Conservation (phyloP, 139 green algal genomes). For the Coelastrella sp. region DNA sequence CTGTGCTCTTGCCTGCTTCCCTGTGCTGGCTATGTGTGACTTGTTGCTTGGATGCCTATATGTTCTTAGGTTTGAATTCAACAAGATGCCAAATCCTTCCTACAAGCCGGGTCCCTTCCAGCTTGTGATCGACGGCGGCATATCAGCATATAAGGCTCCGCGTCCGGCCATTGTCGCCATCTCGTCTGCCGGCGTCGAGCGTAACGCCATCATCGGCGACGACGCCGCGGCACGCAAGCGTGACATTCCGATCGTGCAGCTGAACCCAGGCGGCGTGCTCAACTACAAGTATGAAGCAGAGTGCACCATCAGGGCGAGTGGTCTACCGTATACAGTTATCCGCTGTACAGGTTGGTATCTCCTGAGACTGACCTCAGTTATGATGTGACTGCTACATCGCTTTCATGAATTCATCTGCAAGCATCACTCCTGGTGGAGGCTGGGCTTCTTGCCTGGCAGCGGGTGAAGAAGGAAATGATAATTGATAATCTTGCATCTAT, state of each 20-base stretch:
- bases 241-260: conserved; percentile 91
- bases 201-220: conserved; percentile 86
- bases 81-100: conserved; percentile 77
- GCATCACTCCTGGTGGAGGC: too few species aligned
- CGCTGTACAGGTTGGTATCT: conserved; percentile 67
- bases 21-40: neutral
- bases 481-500: too few species aligned
- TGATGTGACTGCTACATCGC: too few species aligned
- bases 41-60: neutral
- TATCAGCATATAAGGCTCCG: conserved; percentile 69
- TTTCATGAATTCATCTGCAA: too few species aligned
- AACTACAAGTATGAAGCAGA: conserved; percentile 88
- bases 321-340: conserved; percentile 83
- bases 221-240: conserved; percentile 71
- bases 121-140: conserved; percentile 58
- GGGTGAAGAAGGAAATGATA: too few species aligned
- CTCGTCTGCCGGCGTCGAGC: conserved; percentile 73
- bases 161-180: conserved; percentile 75
- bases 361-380: too few species aligned
- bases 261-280: conserved; percentile 83
- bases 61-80: conserved; percentile 76
- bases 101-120: conserved; percentile 56
- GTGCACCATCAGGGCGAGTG: conserved; percentile 61
- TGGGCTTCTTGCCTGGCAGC: too few species aligned
- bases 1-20: neutral